Evolutionary conservation across 228 moss, liverwort and hornwort species (phyloP), one percentile per base, ranked within the genome.

Genomic region (Sphagnum magellanicum): DNA sequence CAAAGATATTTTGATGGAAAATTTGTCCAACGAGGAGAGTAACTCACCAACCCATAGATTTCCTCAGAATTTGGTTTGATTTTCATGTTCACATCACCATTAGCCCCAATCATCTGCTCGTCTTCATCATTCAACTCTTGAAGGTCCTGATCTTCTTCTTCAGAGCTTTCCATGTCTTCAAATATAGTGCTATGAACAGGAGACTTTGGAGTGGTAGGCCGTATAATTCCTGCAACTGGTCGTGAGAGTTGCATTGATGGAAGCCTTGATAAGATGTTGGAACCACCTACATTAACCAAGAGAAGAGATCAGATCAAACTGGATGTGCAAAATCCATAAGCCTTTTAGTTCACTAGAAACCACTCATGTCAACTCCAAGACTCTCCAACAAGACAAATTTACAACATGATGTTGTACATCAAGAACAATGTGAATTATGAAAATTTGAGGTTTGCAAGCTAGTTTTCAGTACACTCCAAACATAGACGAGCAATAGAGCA

Each of bases 131-230:
- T 74, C 64, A 93, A 61, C 50, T 91, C 79, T 32, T 32, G 32
- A 32, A 32, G 32, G 32, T 32, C 32, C 63, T 91, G 88, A 66
- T 97, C 94, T 75, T 98, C 98, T 74, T 90, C 98, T 49, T 92
- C 92, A 51, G 98, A 93, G 15, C 84, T 87, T 70, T 98, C 98
- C 87, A 91, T 85, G 66, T 77, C 91, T 59, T 92, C 92, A 66
- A 84, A 92, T 6, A 87, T 84, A 52, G 89, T 92, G 12, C 79
- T 79, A 64, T 83, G 87, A 14, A 84, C 79, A 15, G 90, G 92
- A 60, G 94, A 89, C 77, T 85, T 79, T 11, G 98, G 93, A n/a
- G 93, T 85, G 63, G 74, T 77, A 16, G 92, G 77, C 60, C 73
- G 88, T 13, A 32, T 32, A 2, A 86, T 76, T 52, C 83, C 87